phyloP scores from a whole-genome alignment of 2,329 filamentous ascomycete species.

The Shiraia sp. region DNA sequence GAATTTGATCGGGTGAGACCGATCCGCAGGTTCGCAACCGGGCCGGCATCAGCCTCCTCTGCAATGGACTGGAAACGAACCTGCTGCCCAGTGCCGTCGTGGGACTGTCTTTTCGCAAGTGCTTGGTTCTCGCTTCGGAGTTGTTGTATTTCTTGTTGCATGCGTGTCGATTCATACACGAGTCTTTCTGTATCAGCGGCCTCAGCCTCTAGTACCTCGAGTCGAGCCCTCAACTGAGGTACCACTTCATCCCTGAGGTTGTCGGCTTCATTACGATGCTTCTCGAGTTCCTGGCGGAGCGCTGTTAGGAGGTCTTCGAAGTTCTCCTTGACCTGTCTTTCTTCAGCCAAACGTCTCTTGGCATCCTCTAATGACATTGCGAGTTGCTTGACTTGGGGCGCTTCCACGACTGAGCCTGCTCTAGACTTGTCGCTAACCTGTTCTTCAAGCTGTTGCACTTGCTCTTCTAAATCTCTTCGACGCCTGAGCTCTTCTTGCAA shows the following conservation, averaged over 20 bases:
- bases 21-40: conserved; percentile 39
- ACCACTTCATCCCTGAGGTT: conserved; percentile 88
- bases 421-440: conserved; percentile 58
- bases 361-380: conserved; percentile 82
- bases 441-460: conserved; percentile 81
- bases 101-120: conserved; percentile 55
- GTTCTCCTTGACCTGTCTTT: conserved; percentile 85
- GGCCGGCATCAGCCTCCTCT: conserved; percentile 57
- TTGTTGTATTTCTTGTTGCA: conserved; percentile 74
- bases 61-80: conserved; percentile 63
- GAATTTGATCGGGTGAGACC: conserved; percentile 70
- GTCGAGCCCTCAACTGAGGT: conserved; percentile 73
- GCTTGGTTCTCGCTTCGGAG: conserved; percentile 70
- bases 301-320: conserved; percentile 90
- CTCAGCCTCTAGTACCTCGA: conserved; percentile 78
- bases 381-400: conserved; percentile 71
- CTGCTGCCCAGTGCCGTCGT: conserved; percentile 48
- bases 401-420: conserved; percentile 26
- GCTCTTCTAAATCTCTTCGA: conserved; percentile 76
- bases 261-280: conserved; percentile 84
- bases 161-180: conserved; percentile 77
- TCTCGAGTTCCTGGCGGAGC: conserved; percentile 79
- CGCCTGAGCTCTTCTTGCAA: conserved; percentile 82
- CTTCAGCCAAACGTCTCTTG: conserved; percentile 78
- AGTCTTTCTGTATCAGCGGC: conserved; percentile 72